Evolutionary conservation across 192 early-diverging fungal species (phyloP).

Genomic region (Umbelopsis sp.): DNA sequence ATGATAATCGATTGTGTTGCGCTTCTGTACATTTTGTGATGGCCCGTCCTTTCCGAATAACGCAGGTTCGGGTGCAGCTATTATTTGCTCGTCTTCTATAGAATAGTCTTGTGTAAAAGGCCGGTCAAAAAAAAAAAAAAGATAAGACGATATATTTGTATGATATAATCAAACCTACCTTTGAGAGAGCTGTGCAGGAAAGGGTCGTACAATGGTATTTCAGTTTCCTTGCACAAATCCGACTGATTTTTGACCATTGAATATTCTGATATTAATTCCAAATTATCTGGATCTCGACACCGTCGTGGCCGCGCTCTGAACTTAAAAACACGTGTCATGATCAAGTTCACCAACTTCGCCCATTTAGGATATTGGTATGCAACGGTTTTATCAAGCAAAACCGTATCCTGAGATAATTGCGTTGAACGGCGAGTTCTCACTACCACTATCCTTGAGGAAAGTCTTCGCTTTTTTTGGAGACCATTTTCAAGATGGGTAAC

Average conservation of each 20-base stretch:
- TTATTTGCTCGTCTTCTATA: too few species aligned
- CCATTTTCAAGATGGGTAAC: neutral
- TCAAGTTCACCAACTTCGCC: neutral
- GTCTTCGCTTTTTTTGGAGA: neutral
- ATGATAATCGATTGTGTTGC: neutral
- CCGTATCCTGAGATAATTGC: neutral
- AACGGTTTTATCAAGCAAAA: neutral
- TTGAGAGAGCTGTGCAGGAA: too few species aligned
- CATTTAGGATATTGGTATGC: neutral
- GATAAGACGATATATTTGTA: too few species aligned
- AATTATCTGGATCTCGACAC: neutral
- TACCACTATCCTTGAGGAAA: neutral
- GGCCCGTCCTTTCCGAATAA: neutral
- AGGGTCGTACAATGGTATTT: too few species aligned
- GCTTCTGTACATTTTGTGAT: too few species aligned
- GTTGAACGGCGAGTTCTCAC: neutral
- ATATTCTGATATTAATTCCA: too few species aligned
- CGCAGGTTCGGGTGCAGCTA: neutral
- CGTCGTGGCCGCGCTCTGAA: neutral
- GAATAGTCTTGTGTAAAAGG: too few species aligned
- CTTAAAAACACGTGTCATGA: neutral
- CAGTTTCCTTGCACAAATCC: too few species aligned
- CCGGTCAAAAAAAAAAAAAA: too few species aligned
- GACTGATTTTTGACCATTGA: neutral
- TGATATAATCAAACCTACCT: too few species aligned